phyloP scores from a whole-genome alignment of 2,329 filamentous ascomycete genomes.

The Penicillium sp. region DNA sequence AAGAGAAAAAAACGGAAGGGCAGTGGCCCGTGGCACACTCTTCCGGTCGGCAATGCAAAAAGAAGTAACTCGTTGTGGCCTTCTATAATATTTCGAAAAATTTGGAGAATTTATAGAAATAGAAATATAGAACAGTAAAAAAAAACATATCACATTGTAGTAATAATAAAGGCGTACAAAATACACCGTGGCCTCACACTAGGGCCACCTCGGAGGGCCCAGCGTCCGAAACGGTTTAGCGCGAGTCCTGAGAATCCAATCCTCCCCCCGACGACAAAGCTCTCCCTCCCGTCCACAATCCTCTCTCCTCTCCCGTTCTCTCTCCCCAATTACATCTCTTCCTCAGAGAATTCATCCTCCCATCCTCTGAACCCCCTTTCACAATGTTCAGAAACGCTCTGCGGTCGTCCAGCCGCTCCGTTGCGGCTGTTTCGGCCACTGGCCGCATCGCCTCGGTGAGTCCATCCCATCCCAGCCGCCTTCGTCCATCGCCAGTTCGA shows the following conservation, averaged over 20 bases:
- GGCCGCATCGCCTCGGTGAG: constrained; percentile 93
- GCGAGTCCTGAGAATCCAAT: constrained; percentile 40
- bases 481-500: constrained; percentile 32
- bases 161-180: neutral
- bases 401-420: constrained; percentile 92
- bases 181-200: constrained; percentile 29
- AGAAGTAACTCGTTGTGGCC: neutral
- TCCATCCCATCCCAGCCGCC: constrained; percentile 54
- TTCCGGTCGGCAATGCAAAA: constrained; percentile 9
- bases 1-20: constrained; percentile 33
- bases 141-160: neutral
- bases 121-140: neutral
- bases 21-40: constrained; percentile 23
- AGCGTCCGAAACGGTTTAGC: constrained; percentile 41
- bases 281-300: constrained; percentile 45
- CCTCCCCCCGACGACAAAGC: constrained; percentile 42
- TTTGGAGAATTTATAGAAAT: neutral
- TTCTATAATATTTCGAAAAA: neutral
- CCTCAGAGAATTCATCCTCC: constrained; percentile 43
- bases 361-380: constrained; percentile 44
- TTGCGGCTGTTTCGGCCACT: constrained; percentile 87
- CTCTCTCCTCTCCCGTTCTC: constrained; percentile 38
- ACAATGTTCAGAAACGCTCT: constrained; percentile 98
- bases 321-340: constrained; percentile 43
- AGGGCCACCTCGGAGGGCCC: constrained; percentile 42